phyloP scores from a whole-genome alignment of 257 asterid species.

The Solanum tarijense region DNA sequence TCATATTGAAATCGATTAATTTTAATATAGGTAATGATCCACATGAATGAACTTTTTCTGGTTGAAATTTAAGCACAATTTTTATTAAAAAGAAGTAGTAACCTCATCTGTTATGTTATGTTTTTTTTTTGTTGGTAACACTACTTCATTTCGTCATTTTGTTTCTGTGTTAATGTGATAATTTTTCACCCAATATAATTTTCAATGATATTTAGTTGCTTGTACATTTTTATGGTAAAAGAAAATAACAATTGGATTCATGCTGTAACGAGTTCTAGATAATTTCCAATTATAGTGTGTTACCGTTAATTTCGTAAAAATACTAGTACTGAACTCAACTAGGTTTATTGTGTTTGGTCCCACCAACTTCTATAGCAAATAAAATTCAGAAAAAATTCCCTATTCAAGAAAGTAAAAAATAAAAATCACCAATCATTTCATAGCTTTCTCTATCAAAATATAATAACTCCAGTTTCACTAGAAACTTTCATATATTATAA shows the following conservation, averaged over 20 bases:
- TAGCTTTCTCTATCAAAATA: neutral
- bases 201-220: neutral
- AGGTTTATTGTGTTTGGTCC: neutral
- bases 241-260: neutral
- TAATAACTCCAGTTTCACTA: neutral
- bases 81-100: too few relatives aligned
- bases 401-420: neutral
- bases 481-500: neutral
- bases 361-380: neutral
- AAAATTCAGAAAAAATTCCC: neutral
- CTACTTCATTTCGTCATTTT: neutral
- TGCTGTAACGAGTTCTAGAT: neutral
- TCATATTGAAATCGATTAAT: too few relatives aligned
- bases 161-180: neutral
- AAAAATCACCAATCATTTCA: neutral
- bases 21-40: neutral
- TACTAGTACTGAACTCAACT: neutral
- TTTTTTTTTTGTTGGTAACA: neutral
- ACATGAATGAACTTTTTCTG: too few relatives aligned
- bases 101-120: neutral
- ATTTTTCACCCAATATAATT: neutral
- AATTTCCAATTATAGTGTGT: neutral
- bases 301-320: neutral
- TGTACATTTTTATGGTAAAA: neutral
- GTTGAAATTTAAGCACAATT: too few relatives aligned